A percentile compares a stretch with the other conserved stretches of the same genome.
phyloP scores from a whole-genome alignment of 2,329 filamentous ascomycete genomes.

The Claviceps sp. region DNA sequence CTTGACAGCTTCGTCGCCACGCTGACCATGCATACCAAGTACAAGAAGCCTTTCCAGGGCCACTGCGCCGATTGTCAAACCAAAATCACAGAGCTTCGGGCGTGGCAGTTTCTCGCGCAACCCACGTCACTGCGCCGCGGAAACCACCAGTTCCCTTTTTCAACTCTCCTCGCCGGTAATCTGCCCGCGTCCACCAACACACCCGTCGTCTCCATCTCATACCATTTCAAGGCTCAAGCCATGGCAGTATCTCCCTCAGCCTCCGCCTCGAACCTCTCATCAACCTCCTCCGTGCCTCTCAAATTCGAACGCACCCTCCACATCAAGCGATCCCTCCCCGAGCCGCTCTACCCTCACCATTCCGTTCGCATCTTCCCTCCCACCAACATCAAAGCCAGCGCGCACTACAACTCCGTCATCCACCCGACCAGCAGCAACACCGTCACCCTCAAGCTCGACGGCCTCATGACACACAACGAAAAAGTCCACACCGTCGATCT shows the following conservation, averaged over 20 bases:
- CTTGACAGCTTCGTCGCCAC: constrained; percentile 61
- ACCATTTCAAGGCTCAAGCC: constrained; percentile 60
- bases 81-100: constrained; percentile 60
- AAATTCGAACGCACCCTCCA: constrained; percentile 55
- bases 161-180: constrained; percentile 69
- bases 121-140: constrained; percentile 38
- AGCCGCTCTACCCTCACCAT: constrained; percentile 69
- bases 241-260: constrained; percentile 35
- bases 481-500: constrained; percentile 58
- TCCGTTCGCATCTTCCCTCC: constrained; percentile 92
- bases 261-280: background rate
- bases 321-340: constrained; percentile 63
- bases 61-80: constrained; percentile 68
- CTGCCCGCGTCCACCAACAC: constrained; percentile 76
- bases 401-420: constrained; percentile 70
- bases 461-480: constrained; percentile 60
- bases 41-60: constrained; percentile 68
- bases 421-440: constrained; percentile 76
- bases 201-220: constrained; percentile 58
- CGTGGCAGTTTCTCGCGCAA: constrained; percentile 61
- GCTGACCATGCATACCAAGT: constrained; percentile 56
- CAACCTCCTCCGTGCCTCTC: constrained; percentile 25
- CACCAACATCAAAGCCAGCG: constrained; percentile 79
- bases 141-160: constrained; percentile 74
- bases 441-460: constrained; percentile 69